Conservation (phyloP, 441 rosid genomes). For the Bocquillonia castaneifolia region DNA sequence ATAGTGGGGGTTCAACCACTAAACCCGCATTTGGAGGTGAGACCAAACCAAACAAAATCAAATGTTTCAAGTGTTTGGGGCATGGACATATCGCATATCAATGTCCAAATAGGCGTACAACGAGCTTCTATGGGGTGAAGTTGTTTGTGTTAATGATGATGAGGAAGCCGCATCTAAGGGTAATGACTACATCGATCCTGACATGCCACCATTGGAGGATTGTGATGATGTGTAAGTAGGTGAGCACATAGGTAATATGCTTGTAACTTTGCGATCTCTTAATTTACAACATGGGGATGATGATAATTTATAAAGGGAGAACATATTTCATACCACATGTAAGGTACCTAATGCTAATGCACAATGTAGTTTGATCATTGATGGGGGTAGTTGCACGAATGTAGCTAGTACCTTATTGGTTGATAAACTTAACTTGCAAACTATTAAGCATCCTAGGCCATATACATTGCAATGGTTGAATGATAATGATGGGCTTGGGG, state of each 20-base stretch:
- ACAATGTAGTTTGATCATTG: not conserved
- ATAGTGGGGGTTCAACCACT: too few species aligned
- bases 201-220: too few species aligned
- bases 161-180: too few species aligned
- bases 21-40: too few species aligned
- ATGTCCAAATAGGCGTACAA: too few species aligned
- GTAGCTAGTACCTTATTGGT: not conserved
- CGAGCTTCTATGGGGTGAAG: too few species aligned
- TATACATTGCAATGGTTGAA: not conserved
- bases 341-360: not conserved
- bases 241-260: not conserved
- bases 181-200: too few species aligned
- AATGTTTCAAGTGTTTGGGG: too few species aligned
- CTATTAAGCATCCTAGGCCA: not conserved
- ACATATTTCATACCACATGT: not conserved
- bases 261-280: not conserved
- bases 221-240: too few species aligned
- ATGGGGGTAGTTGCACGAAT: not conserved
- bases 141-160: too few species aligned
- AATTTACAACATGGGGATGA: not conserved
- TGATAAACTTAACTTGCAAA: not conserved
- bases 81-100: too few species aligned
- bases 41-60: too few species aligned
- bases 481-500: not conserved
- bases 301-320: not conserved